Evolutionary conservation across 2,329 filamentous ascomycete genomes (phyloP), one percentile per base, ranked within the genome.

Genomic region (Mariannaea elegans): DNA sequence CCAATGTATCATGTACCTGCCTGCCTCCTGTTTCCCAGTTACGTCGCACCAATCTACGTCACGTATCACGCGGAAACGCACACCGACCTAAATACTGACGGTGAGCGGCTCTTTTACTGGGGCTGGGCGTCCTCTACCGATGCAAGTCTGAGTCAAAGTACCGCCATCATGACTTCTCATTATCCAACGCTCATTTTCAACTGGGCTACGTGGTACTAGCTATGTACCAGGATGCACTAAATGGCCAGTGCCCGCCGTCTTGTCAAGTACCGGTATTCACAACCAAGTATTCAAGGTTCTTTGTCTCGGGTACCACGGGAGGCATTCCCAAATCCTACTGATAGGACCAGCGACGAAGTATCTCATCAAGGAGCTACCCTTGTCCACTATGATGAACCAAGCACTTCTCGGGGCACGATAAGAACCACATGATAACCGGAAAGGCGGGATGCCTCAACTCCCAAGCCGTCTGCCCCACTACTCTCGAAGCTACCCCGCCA

Each of bases 401-500:
- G 55, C 21, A 45, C 38, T 29, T 51, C 55, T 42, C 31, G 12
- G 24, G 23, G 38, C 14, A 42, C 38, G 39, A 55, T 46, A 47
- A 46, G 50, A 46, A 53, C 49, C 56, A 53, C 49, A 53, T 59
- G 56, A 59, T 59, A 55, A 48, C 56, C 50, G 44, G 56, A 59
- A 55, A 44, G 56, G 39, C 56, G 56, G 56, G 31, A 45, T 46
- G 36, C 16, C 13, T 14, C 44, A 27, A 59, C 18, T 21, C 32
- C 24, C 38, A 32, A 54, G 39, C 29, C 44, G 36, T 23, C 13
- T 19, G 31, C 65, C 46, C 67, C 67, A 70, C 63, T 51, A 45
- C 41, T 47, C 62, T 54, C 44, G 48, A 39, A 70, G 66, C 66
- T 70, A 70, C 68, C 68, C 68, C 68, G 66, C 68, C 66, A 69